Evolutionary conservation across 345 rosid species (phyloP), one percentile per base, ranked within the genome.

Genomic region (Reutealis trisperma): DNA sequence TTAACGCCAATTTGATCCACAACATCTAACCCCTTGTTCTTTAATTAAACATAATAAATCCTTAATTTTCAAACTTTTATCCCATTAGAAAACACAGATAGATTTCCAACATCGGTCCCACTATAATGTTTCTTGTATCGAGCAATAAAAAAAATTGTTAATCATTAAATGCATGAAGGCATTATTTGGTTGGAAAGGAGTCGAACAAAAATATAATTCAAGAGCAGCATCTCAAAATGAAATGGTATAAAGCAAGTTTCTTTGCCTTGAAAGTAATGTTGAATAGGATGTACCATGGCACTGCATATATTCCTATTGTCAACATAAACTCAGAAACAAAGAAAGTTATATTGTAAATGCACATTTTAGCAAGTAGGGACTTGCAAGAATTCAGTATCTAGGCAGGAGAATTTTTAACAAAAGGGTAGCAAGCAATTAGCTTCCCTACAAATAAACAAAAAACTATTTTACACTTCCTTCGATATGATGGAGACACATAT

Each of bases 401-500:
- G 41, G 41, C 41, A 37, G 41, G 41, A 37, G 41, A 37, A 37
- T 37, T 37, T 37, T 37, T 37, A 37, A 37, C 41, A 37, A 37
- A 37, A 4, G 41, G 41, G 6, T 37, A 37, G 41, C 41, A 41
- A 47, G 51, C 14, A 47, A 47, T 12, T 47, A 47, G 13, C 11
- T 47, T 41, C 45, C 25, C 8, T 12, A 37, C 10, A 15, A 52
- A 27, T 14, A 19, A 44, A 70, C 30, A 9, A 51, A 34, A 32
- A 70, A 69, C 58, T 19, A 59, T 41, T 42, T 44, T 27, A 14
- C 75, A 72, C 15, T 37, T 4, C 66, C 37, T 72, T 22, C 0
- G 11, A 41, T 60, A 72, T 37, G 54, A 59, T n/a, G 51, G 66
- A 22, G 21, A 72, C 41, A 72, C 34, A 59, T 37, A 72, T 9